Conservation (phyloP, 352 stramenopile genomes). For the Thraustochytrium sp. region DNA sequence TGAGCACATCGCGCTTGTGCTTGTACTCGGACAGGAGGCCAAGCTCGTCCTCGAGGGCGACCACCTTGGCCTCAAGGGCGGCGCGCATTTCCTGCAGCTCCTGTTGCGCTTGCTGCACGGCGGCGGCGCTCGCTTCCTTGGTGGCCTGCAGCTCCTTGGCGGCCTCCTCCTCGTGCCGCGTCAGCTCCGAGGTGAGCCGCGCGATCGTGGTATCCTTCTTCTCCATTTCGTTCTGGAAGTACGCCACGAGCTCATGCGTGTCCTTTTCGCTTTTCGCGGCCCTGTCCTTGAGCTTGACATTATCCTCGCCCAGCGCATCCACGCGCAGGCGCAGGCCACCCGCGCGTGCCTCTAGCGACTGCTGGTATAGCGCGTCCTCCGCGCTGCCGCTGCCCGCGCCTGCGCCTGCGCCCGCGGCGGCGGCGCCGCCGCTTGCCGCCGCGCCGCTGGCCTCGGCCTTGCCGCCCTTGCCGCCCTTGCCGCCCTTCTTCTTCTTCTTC, state of each 20-base stretch:
- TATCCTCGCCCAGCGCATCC: slow-evolving; percentile 55
- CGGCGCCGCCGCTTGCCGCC: background rate
- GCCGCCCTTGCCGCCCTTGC: background rate
- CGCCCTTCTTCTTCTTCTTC: slow-evolving; percentile 17
- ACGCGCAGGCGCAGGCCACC: slow-evolving; percentile 62
- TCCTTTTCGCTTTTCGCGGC: slow-evolving; percentile 74
- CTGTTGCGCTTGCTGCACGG: slow-evolving; percentile 55
- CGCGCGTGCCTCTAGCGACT: slow-evolving; percentile 52
- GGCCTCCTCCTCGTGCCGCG: slow-evolving; percentile 39
- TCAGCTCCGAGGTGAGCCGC: slow-evolving; percentile 72
- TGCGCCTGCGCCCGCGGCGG: background rate
- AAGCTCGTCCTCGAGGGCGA: slow-evolving; percentile 25
- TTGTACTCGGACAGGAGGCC: slow-evolving; percentile 26
- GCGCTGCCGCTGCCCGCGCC: background rate
- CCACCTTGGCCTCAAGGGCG: background rate
- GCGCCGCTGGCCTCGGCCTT: background rate
- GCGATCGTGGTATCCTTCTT: slow-evolving; percentile 58
- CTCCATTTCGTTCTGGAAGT: slow-evolving; percentile 86
- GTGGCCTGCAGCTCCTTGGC: slow-evolving; percentile 63
- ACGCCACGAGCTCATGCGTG: slow-evolving; percentile 85
- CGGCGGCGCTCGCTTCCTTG: slow-evolving; percentile 49
- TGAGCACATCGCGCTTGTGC: slow-evolving; percentile 37
- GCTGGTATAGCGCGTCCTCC: slow-evolving; percentile 10
- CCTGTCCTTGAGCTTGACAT: slow-evolving; percentile 1
- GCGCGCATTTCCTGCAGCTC: slow-evolving; percentile 47